Percentiles rank a stretch among this genome's conserved stretches.
These are phyloP conservation scores for Corymbia calophylla DNA, from an alignment of 441 rosid genomes.

Conservation along the genomic window DNA sequence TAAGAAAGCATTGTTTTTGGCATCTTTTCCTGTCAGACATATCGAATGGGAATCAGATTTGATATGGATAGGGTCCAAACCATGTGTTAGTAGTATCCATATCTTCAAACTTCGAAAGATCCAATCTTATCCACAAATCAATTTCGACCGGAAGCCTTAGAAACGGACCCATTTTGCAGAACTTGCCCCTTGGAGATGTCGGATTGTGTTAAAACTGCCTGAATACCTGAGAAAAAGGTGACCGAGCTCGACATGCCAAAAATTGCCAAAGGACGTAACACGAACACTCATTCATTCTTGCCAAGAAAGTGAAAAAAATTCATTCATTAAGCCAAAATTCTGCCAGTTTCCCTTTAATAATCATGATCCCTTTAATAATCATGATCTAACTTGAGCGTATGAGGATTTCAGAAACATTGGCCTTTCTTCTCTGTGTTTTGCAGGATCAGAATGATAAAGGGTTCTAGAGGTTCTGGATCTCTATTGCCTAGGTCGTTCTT, in stretches of 20 bases:
- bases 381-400: too few species aligned
- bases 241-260: not conserved
- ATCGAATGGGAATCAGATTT: not conserved
- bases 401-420: too few species aligned
- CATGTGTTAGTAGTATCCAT: not conserved
- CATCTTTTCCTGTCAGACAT: not conserved
- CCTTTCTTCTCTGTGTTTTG: too few species aligned
- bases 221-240: not conserved
- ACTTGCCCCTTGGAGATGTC: not conserved
- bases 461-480: not conserved
- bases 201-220: accelerated
- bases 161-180: not conserved
- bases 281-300: too few species aligned
- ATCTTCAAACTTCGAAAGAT: not conserved
- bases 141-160: not conserved
- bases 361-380: too few species aligned
- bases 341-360: too few species aligned
- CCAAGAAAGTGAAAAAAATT: too few species aligned
- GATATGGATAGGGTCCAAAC: not conserved
- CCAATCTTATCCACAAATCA: not conserved
- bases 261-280: accelerated
- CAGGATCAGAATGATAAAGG: too few species aligned
- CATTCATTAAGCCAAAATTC: too few species aligned
- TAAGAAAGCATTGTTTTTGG: not conserved
- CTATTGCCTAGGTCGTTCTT: not conserved